These are phyloP conservation scores for Brassica cretica DNA, from an alignment of 345 rosid species.

Conservation along the genomic window DNA sequence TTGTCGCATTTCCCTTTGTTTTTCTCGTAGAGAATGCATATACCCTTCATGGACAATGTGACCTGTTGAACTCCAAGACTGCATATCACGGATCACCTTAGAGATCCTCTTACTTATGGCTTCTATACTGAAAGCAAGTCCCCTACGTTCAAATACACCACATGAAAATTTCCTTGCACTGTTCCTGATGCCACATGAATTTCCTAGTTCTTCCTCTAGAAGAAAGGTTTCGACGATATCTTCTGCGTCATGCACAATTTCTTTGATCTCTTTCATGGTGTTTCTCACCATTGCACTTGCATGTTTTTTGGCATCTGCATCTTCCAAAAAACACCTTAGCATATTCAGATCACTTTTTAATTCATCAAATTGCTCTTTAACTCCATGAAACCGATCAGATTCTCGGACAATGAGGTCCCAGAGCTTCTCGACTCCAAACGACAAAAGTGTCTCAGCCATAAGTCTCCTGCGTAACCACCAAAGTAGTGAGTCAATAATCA, in stretches of 20 bases:
- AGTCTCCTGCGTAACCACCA: background rate
- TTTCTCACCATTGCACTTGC: background rate
- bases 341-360: background rate
- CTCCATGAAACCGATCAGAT: background rate
- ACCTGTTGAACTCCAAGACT: conserved; percentile 14
- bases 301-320: background rate
- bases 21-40: background rate
- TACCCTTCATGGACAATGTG: background rate
- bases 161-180: background rate
- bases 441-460: conserved; percentile 46
- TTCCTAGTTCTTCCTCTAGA: background rate
- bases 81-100: conserved; percentile 31
- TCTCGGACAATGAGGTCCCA: background rate
- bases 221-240: conserved; percentile 23
- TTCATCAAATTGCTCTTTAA: background rate
- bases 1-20: conserved; percentile 16
- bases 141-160: background rate
- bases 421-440: conserved; percentile 34
- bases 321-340: background rate
- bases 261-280: background rate
- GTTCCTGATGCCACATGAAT: background rate
- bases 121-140: background rate
- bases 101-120: conserved; percentile 29
- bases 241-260: background rate
- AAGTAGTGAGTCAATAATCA: background rate